Base-by-base conservation (phyloP, 371 early-diverging fungal genomes). In the Mucor irregularis region DNA sequence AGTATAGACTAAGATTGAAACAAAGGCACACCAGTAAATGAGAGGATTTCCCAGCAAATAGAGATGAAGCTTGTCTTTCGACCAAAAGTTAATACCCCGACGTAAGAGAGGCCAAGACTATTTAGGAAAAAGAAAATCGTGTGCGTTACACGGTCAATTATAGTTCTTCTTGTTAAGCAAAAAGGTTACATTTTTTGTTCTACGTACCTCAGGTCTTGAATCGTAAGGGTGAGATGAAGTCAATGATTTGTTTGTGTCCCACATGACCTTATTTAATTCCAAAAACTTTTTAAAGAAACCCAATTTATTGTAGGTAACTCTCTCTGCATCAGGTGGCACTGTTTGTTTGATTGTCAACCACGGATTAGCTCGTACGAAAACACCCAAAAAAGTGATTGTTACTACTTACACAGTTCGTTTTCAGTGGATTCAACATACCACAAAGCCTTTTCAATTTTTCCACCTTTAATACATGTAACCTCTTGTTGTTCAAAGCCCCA, bases 401-500 rank as follows among this genome's bases (percentile, higher is more conserved):
- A 37, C 5, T 5, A 35, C 81, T 75, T 79, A 82, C 86, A 65
- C 13, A 58, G 52, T 7, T 53, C 37, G 52, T 86, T 77, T 26
- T 63, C 59, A 29, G 82, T 86, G 4, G 81, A 68, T 49, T 85
- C 86, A 43, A 88, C 67, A 56, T 80, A 78, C 90, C 90, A 92
- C 22, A 86, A 64, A 1, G 87, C 80, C 62, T 86, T 88, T 30
- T 82, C 77, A 13, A 72, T 55, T 55, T 76, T 81, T 6, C 88
- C 88, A 33, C 77, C 75, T n/a, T 83, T 78, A 67, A 90, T 87
- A 56, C 92, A 92, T 0, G 89, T 92, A 21, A 99, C 92, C 68
- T 99, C 98, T 48, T 91, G 92, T 73, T 99, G 99, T 38, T 85
- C 88, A 75, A 90, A 97, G 2, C 90, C 99, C 99, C 99, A 99